Base-by-base conservation (phyloP, 73 alveolate genomes). In the Paramecium sonneborni region DNA sequence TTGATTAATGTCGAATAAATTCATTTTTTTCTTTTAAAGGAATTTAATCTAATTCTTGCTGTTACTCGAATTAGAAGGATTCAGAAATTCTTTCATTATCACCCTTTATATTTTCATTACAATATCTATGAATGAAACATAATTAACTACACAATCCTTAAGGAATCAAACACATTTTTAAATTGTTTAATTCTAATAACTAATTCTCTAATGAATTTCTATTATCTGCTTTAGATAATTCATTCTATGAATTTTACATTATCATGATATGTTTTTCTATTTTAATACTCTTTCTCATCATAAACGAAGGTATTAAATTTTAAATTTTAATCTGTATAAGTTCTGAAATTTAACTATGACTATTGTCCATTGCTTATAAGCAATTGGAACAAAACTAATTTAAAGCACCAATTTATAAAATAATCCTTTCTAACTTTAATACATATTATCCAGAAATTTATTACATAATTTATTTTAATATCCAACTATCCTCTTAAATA, bases 121-220 rank as follows among this genome's bases (percentile, higher is more conserved):
- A 62, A 62, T 62, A 62, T 62, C 84, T 62, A 62, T 62, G 84
- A 62, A 62, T 62, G 48, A 30, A 62, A 32, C 39, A 62, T 1
- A 62, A 62, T 62, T 62, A 62, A 26, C 84, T 62, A 26, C 20
- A 30, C 20, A 62, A 62, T 26, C 84, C 84, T 62, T 62, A 62
- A 62, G 84, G 84, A 32, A 62, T 62, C 24, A 62, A 32, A 26
- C 84, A 62, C 84, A 62, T 62, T 24, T 62, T 62, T 30, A 62
- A 32, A 28, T 62, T 26, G 28, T 26, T 62, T 32, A 62, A 32
- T 23, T 62, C 18, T 30, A 62, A 12, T 62, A 62, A 62, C 12
- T 32, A 62, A 62, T 62, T 62, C 44, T 62, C 84, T 3, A 62
- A 11, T 0, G 30, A 62, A 62, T 62, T 43, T 62, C 84, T 62